Conservation (phyloP, 768 basidiomycete species). For the Pleurotus tuber-regium region DNA sequence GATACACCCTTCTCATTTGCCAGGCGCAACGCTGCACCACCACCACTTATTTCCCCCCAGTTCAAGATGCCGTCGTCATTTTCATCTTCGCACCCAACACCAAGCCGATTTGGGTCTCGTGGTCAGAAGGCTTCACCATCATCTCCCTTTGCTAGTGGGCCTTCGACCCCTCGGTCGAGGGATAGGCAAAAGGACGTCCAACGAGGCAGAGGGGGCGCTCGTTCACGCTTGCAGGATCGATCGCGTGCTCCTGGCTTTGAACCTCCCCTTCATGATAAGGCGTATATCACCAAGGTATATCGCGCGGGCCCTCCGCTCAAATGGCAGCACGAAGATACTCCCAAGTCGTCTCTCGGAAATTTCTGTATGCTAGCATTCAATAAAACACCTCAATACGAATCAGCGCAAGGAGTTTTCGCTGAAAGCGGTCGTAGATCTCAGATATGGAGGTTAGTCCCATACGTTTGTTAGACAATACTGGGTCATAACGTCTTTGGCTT, state of each 20-base stretch:
- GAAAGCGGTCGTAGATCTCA: slow-evolving; percentile 18
- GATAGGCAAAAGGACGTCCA: background rate
- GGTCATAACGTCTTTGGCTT: too few species aligned
- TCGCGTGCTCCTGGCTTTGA: slow-evolving; percentile 20
- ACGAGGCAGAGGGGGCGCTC: background rate
- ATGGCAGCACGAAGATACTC: slow-evolving; percentile 28
- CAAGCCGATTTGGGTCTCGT: background rate
- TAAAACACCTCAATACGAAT: slow-evolving; percentile 31
- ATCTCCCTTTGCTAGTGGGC: background rate
- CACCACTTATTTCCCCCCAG: slow-evolving; percentile 15
- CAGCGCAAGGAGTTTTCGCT: slow-evolving; percentile 25
- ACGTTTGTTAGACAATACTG: too few species aligned
- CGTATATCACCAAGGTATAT: slow-evolving; percentile 30
- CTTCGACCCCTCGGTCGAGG: background rate
- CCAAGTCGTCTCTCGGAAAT: slow-evolving; percentile 41
- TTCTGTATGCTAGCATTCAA: slow-evolving; percentile 28
- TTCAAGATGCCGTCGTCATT: slow-evolving; percentile 26
- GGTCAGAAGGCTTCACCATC: background rate
- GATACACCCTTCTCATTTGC: slow-evolving; percentile 20
- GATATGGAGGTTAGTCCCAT: slow-evolving; percentile 51
- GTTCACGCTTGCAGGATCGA: too few species aligned
- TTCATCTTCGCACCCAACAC: slow-evolving; percentile 17
- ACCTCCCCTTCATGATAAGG: slow-evolving; percentile 32
- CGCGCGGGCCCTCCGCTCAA: slow-evolving; percentile 28
- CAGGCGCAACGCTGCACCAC: slow-evolving; percentile 13